Conservation (phyloP, 2,329 filamentous ascomycete genomes). For the Bertia moriformis region DNA sequence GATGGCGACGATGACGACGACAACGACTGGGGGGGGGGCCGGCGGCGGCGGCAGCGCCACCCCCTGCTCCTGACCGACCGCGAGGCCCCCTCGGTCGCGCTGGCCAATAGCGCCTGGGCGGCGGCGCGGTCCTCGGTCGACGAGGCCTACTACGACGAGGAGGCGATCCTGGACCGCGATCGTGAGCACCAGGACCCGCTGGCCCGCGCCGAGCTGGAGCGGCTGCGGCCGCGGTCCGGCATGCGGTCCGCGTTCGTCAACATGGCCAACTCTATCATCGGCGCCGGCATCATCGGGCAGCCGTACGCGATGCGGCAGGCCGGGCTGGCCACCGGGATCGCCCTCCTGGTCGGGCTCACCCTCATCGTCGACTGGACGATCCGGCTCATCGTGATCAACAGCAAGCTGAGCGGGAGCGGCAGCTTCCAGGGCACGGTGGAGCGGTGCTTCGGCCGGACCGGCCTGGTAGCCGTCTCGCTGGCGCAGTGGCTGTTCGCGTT, state of each 20-base stretch:
- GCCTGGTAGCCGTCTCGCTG: constrained; percentile 72
- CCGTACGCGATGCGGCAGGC: constrained; percentile 94
- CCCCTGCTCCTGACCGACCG: constrained; percentile 68
- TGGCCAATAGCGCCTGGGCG: constrained; percentile 40
- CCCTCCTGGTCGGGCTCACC: constrained; percentile 67
- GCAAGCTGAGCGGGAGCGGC: constrained; percentile 83
- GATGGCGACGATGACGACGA: constrained; percentile 8
- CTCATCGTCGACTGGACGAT: constrained; percentile 94
- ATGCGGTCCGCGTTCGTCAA: constrained; percentile 93
- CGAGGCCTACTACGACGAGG: not conserved
- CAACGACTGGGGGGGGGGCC: constrained; percentile 19
- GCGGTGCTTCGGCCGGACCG: constrained; percentile 79
- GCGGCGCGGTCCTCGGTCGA: constrained; percentile 9
- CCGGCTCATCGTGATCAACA: constrained; percentile 89
- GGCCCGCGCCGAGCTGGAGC: constrained; percentile 36
- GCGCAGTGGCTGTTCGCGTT: constrained; percentile 98
- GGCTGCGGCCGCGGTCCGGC: constrained; percentile 63
- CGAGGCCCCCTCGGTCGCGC: constrained; percentile 64
- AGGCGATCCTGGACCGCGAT: not conserved
- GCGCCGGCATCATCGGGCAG: constrained; percentile 64
- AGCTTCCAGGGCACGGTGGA: constrained; percentile 94
- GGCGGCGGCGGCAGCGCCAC: constrained; percentile 35
- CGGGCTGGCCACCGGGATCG: constrained; percentile 65
- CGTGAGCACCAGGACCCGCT: constrained; percentile 24
- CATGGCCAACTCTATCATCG: constrained; percentile 98